Evolutionary conservation across 352 stramenopile species (phyloP).

Genomic region (Globisporangium apiculatum): DNA sequence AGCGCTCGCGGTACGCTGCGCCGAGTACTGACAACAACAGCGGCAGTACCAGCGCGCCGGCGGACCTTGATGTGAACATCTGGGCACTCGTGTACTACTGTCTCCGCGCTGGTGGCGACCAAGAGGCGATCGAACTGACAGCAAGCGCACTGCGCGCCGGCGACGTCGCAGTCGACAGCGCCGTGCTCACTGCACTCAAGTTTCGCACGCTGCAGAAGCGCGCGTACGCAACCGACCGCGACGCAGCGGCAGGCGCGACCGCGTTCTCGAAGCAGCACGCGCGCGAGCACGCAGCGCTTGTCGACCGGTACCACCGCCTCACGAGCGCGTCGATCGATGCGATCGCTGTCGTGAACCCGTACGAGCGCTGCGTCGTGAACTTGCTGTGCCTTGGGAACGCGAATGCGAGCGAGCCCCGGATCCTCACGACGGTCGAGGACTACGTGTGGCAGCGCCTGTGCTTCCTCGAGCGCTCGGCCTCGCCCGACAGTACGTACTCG

Average conservation of each 20-base stretch:
- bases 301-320: slow-evolving; percentile 64
- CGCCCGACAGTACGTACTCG: slow-evolving; percentile 51
- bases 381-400: slow-evolving; percentile 71
- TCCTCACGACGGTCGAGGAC: slow-evolving; percentile 79
- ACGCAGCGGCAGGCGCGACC: slow-evolving; percentile 23
- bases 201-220: slow-evolving; percentile 62
- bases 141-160: slow-evolving; percentile 28
- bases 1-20: slow-evolving; percentile 55
- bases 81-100: slow-evolving; percentile 82
- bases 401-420: slow-evolving; percentile 65
- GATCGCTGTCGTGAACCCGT: slow-evolving; percentile 62
- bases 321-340: slow-evolving; percentile 67
- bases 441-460: slow-evolving; percentile 82
- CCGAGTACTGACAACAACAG: neutral
- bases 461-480: slow-evolving; percentile 55
- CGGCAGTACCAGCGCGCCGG: slow-evolving; percentile 14
- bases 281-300: slow-evolving; percentile 46
- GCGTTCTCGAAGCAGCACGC: slow-evolving; percentile 70
- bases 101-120: slow-evolving; percentile 60
- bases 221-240: slow-evolving; percentile 24
- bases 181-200: slow-evolving; percentile 48
- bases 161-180: slow-evolving; percentile 42
- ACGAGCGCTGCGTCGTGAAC: slow-evolving; percentile 79
- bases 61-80: slow-evolving; percentile 34
- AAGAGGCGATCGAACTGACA: slow-evolving; percentile 60